Evolutionary conservation across 371 early-diverging fungal genomes (phyloP).

Genomic region (Zychaea mexicana): DNA sequence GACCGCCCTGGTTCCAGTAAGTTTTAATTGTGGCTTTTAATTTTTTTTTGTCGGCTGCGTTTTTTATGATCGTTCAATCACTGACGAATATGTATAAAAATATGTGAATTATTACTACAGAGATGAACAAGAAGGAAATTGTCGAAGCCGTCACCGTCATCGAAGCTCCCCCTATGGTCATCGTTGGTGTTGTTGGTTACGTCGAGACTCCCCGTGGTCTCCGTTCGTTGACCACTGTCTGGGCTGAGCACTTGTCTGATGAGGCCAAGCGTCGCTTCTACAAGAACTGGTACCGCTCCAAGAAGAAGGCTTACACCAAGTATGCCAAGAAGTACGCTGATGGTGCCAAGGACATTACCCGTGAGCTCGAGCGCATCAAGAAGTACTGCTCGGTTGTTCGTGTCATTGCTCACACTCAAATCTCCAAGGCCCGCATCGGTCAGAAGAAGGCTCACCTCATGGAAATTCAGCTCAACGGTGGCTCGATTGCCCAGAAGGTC

Average conservation of each 20-base stretch:
- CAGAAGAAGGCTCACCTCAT: conserved; percentile 99
- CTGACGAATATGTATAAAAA: no score
- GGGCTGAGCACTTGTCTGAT: conserved; percentile 99
- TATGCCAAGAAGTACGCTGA: conserved; percentile 97
- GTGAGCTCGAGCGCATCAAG: conserved; percentile 97
- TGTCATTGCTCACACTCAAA: conserved; percentile 99
- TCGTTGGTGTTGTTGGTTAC: conserved; percentile 99
- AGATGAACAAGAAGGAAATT: conserved; percentile 99
- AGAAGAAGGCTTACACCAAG: conserved; percentile 99
- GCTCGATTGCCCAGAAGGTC: conserved; percentile 97
- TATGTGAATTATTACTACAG: no score
- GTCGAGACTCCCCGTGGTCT: conserved; percentile 98
- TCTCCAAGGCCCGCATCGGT: conserved; percentile 91
- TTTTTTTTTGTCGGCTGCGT: no score
- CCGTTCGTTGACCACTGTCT: conserved; percentile 97
- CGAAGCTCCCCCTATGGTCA: conserved; percentile 98
- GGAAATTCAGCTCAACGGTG: conserved; percentile 99
- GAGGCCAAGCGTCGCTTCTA: conserved; percentile 99
- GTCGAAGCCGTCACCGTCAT: conserved; percentile 99
- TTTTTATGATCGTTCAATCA: no score
- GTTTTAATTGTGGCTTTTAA: conserved; percentile 28
- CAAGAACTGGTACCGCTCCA: conserved; percentile 99
- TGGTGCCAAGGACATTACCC: conserved; percentile 85
- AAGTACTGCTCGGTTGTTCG: conserved; percentile 99
- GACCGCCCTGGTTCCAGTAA: conserved; percentile 96